A percentile compares a stretch with the other conserved stretches of the same genome.
These are phyloP conservation scores for Chlorella sp. DNA, from an alignment of 139 green algal genomes.

Conservation along the genomic window DNA sequence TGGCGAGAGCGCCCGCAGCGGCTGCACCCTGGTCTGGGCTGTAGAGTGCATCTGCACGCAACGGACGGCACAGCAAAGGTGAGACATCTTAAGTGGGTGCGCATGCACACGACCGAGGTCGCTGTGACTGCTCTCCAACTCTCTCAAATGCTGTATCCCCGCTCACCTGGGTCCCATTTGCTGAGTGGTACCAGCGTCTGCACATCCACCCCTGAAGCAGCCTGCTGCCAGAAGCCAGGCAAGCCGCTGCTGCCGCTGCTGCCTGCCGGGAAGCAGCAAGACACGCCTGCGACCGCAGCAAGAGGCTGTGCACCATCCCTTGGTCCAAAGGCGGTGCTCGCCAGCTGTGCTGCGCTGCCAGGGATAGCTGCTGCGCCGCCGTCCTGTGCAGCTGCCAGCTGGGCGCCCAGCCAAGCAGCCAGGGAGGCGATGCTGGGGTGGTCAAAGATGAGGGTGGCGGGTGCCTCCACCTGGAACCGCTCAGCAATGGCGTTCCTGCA, in stretches of 20 bases:
- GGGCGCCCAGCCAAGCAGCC: not conserved
- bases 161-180: conserved; percentile 18
- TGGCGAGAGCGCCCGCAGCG: not conserved
- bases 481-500: conserved; percentile 63
- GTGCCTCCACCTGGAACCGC: conserved; percentile 34
- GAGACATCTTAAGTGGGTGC: too few species aligned
- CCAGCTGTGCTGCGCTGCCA: not conserved
- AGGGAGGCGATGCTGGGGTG: conserved; percentile 68
- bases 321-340: not conserved
- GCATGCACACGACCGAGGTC: too few species aligned
- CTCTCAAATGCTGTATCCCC: too few species aligned
- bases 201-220: not conserved
- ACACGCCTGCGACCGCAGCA: not conserved
- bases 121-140: too few species aligned
- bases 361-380: not conserved
- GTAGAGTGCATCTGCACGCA: not conserved
- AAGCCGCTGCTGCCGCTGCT: not conserved
- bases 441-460: conserved; percentile 81
- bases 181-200: not conserved
- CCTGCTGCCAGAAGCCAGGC: not conserved
- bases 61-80: too few species aligned
- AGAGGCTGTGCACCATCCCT: not conserved
- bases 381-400: not conserved
- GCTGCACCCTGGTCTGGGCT: not conserved
- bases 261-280: not conserved